Base-by-base conservation (phyloP, 2,329 filamentous ascomycete species). In the Phyllosticta ampelicida region DNA sequence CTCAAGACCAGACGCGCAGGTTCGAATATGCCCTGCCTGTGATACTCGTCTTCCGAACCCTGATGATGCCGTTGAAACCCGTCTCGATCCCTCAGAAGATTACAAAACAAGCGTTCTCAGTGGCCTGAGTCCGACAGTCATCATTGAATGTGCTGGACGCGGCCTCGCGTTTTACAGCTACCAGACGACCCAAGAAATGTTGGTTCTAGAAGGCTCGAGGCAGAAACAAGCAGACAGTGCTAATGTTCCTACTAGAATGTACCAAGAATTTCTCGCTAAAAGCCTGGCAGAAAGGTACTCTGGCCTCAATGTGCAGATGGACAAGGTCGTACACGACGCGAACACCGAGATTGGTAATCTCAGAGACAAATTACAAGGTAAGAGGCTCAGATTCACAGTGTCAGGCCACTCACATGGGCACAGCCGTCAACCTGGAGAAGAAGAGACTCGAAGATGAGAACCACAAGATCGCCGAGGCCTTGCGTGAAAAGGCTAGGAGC, bases 21-120 rank as follows among this genome's bases (percentile, higher is more conserved):
- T 79, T 60, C 77, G 80, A 49, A 74, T 74, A 1, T 97, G 91
- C 68, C 91, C 90, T 56, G 89, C 87, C 23, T 97, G 92, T 67
- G 77, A 82, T 30, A 80, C 83, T 2, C 77, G 78, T 9, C 79
- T 96, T 2, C 74, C 76, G 8, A 87, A 86, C 62, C 83, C 83
- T 0, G 87, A 95, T 64, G 89, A 95, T 73, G 87, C 85, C 3
- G 83, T 87, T 9, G 77, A 86, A 19, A 81, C 86, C 0, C 80
- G 84, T 28, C 77, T 96, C 48, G 87, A 86, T 61, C 90, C 90
- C 0, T 85, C 84, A 0, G 91, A 96, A 66, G 90, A 95, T 63
- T 95, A 94, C 77, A 95, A 95, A 71, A 90, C 88, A 0, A 91
- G 86, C 61, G 82, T 95, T 0, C 77, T 96, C 10, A 90, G 88